Percentiles rank a stretch among this genome's conserved stretches.
phyloP scores from a whole-genome alignment of 2,329 filamentous ascomycete species.

The Claviceps citrina region DNA sequence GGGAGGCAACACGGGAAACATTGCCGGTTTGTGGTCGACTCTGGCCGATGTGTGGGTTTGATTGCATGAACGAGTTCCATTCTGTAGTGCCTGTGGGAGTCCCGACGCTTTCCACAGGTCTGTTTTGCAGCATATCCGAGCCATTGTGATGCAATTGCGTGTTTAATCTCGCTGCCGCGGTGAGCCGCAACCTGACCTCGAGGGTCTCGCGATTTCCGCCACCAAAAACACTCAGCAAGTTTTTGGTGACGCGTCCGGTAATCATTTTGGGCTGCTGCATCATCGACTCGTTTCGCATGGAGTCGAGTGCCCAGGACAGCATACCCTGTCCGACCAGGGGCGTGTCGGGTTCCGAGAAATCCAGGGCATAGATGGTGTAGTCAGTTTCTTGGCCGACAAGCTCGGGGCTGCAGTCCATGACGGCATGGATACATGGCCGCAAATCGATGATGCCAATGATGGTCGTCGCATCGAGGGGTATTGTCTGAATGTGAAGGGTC shows the following conservation, averaged over 20 bases:
- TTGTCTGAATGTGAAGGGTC: conserved; percentile 62
- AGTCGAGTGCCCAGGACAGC: conserved; percentile 64
- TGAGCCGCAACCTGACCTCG: conserved; percentile 81
- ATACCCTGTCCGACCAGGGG: conserved; percentile 92
- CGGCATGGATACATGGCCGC: conserved; percentile 70
- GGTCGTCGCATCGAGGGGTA: conserved; percentile 62
- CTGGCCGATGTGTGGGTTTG: conserved; percentile 42
- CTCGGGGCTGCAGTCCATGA: conserved; percentile 69
- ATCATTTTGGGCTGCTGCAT: conserved; percentile 54
- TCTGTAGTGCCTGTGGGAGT: conserved; percentile 50
- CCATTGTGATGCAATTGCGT: conserved; percentile 14
- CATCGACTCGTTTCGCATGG: conserved; percentile 23
- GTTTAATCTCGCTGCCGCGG: conserved; percentile 51
- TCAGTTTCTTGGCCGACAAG: conserved; percentile 55
- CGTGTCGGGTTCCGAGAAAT: conserved; percentile 88
- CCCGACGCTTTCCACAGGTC: conserved; percentile 21
- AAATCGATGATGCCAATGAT: conserved; percentile 81
- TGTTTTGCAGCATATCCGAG: conserved; percentile 9
- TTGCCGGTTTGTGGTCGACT: conserved; percentile 10
- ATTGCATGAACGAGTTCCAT: conserved; percentile 64
- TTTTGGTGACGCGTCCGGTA: conserved; percentile 80
- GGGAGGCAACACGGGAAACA: conserved; percentile 21
- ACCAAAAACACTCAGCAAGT: conserved; percentile 68
- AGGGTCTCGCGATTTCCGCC: conserved; percentile 75
- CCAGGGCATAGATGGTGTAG: conserved; percentile 93